A percentile compares a stretch with the other conserved stretches of the same genome.
These are phyloP conservation scores for Stereocaulon alpinum DNA, from an alignment of 495 filamentous ascomycete genomes.

Conservation along the genomic window DNA sequence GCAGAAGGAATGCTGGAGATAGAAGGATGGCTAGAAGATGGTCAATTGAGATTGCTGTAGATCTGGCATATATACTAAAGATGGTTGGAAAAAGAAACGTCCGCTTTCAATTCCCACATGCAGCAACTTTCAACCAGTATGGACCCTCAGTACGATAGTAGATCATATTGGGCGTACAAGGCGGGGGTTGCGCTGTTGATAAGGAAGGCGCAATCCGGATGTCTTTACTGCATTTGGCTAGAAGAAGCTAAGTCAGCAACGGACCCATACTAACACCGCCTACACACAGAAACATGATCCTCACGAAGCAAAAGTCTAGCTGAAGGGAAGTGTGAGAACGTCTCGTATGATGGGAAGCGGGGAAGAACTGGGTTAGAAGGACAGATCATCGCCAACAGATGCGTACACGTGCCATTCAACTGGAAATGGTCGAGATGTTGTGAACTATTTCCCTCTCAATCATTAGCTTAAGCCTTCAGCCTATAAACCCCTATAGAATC, in stretches of 20 bases:
- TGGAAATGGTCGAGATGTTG: too few relatives aligned
- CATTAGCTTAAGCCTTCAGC: neutral
- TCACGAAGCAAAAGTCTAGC: too few relatives aligned
- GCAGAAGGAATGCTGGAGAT: neutral
- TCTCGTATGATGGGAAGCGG: too few relatives aligned
- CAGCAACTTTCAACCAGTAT: constrained; percentile 2
- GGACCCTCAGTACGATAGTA: neutral
- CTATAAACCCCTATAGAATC: neutral
- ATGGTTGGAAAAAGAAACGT: neutral
- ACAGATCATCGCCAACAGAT: too few relatives aligned
- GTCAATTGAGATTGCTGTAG: constrained; percentile 1
- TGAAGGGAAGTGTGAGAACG: too few relatives aligned
- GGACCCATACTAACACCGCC: too few relatives aligned
- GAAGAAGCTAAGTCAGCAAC: neutral
- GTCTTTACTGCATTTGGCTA: constrained; percentile 2
- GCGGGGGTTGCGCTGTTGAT: constrained; percentile 2
- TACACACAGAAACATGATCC: too few relatives aligned
- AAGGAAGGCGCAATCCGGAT: neutral
- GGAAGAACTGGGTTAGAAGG: too few relatives aligned
- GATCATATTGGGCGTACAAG: neutral
- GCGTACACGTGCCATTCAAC: too few relatives aligned
- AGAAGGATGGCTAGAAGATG: neutral
- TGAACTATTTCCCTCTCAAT: neutral
- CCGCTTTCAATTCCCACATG: constrained; percentile 11
- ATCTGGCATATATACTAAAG: neutral